Evolutionary conservation across 2,329 filamentous ascomycete genomes (phyloP).

Genomic region (Aspergillus neotritici): DNA sequence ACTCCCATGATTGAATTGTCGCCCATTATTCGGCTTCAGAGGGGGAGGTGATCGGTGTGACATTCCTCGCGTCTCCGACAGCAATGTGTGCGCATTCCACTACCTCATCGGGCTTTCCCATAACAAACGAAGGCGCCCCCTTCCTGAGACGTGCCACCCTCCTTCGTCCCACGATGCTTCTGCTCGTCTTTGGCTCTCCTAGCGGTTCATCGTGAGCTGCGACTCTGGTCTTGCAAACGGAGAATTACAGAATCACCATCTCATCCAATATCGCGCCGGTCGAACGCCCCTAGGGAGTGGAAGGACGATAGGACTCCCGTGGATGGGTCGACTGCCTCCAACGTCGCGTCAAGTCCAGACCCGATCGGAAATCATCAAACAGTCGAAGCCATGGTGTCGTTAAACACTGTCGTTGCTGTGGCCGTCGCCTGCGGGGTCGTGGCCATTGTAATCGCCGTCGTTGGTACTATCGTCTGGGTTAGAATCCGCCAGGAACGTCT

Average conservation of each 20-base stretch:
- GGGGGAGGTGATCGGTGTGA: constrained; percentile 13
- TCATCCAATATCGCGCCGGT: neutral
- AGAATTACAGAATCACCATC: neutral
- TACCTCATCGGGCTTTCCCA: constrained; percentile 15
- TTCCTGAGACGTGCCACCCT: constrained; percentile 8
- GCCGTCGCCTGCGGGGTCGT: constrained; percentile 30
- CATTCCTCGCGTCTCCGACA: constrained; percentile 26
- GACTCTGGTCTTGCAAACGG: constrained; percentile 6
- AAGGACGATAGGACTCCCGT: neutral
- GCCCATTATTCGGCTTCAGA: neutral
- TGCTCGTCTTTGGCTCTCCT: constrained; percentile 7
- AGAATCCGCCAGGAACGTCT: constrained; percentile 31
- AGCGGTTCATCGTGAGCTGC: constrained; percentile 5
- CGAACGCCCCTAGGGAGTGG: neutral
- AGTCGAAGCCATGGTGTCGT: constrained; percentile 26
- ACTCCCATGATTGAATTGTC: neutral
- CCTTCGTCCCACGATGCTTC: constrained; percentile 7
- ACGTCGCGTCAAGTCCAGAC: neutral
- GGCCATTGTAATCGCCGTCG: constrained; percentile 29
- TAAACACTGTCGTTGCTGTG: constrained; percentile 31
- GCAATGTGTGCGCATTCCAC: constrained; percentile 30
- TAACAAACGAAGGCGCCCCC: constrained; percentile 25
- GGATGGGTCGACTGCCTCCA: neutral
- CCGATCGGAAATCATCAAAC: neutral
- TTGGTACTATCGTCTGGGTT: constrained; percentile 31